phyloP scores from a whole-genome alignment of 768 basidiomycete genomes.

The Inosperma sp. region DNA sequence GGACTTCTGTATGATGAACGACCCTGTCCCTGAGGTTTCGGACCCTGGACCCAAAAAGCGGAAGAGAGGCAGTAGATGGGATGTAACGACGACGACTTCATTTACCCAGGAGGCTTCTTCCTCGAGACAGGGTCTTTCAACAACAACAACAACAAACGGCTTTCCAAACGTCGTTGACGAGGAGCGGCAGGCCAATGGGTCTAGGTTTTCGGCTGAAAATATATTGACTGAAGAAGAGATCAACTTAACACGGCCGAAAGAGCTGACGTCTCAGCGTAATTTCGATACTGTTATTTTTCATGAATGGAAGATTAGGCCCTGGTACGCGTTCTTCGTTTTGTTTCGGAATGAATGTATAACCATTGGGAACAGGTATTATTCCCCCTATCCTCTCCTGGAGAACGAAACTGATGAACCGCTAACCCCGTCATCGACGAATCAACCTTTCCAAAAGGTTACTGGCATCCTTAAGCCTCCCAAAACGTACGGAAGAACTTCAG shows the following conservation, averaged over 20 bases:
- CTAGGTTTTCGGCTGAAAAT: constrained; percentile 24
- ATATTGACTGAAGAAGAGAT: constrained; percentile 64
- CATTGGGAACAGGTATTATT: constrained; percentile 69
- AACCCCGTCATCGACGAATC: constrained; percentile 18
- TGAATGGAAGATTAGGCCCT: constrained; percentile 82
- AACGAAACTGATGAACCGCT: constrained; percentile 52
- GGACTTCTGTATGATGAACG: constrained; percentile 32
- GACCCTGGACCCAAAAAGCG: constrained; percentile 25
- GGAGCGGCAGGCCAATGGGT: constrained; percentile 8
- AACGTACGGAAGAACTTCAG: constrained; percentile 70
- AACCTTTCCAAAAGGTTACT: constrained; percentile 37
- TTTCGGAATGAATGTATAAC: neutral
- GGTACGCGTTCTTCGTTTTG: constrained; percentile 45
- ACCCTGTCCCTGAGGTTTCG: constrained; percentile 20
- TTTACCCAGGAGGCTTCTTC: constrained; percentile 3
- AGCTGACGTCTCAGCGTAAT: constrained; percentile 68
- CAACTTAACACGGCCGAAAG: constrained; percentile 63
- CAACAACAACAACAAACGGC: too few species aligned
- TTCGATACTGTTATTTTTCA: constrained; percentile 87
- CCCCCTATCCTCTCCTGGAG: constrained; percentile 81
- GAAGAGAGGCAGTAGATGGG: constrained; percentile 27
- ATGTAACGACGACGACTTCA: constrained; percentile 4
- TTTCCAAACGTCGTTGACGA: constrained; percentile 11
- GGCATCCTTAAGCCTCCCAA: constrained; percentile 49
- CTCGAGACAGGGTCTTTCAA: too few species aligned